These are phyloP conservation scores for Hypholoma sublateritium DNA, from an alignment of 768 basidiomycete genomes.

Conservation along the genomic window DNA sequence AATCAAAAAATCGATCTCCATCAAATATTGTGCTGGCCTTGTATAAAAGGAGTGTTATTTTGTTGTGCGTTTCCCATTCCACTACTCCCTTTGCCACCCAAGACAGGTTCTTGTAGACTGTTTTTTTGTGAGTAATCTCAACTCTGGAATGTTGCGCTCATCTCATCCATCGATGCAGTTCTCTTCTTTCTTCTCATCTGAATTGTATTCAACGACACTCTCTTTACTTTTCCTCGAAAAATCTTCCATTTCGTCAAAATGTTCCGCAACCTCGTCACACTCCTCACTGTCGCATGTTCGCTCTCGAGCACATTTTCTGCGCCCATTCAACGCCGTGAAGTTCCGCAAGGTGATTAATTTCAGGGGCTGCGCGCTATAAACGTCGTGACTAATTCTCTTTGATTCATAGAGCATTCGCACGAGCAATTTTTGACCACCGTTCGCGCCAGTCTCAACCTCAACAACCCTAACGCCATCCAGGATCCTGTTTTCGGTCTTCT, in stretches of 20 bases:
- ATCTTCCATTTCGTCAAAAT: constrained; percentile 19
- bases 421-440: constrained; percentile 55
- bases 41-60: constrained; percentile 13
- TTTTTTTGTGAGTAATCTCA: constrained; percentile 21
- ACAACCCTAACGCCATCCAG: constrained; percentile 60
- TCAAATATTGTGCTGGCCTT: not conserved
- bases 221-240: constrained; percentile 13
- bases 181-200: constrained; percentile 22
- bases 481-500: constrained; percentile 67
- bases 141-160: not conserved
- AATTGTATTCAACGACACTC: constrained; percentile 14
- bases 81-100: constrained; percentile 40
- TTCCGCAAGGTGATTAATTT: constrained; percentile 55
- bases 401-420: constrained; percentile 59
- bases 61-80: constrained; percentile 22
- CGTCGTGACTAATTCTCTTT: constrained; percentile 8
- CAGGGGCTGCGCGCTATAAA: not conserved
- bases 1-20: constrained; percentile 1
- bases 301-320: constrained; percentile 30
- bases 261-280: constrained; percentile 20
- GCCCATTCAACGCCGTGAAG: constrained; percentile 50
- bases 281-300: constrained; percentile 33
- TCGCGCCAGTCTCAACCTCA: constrained; percentile 41
- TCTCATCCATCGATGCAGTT: constrained; percentile 17
- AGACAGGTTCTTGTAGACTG: constrained; percentile 52